Conservation (phyloP, 345 rosid species). For the Salix brachista region DNA sequence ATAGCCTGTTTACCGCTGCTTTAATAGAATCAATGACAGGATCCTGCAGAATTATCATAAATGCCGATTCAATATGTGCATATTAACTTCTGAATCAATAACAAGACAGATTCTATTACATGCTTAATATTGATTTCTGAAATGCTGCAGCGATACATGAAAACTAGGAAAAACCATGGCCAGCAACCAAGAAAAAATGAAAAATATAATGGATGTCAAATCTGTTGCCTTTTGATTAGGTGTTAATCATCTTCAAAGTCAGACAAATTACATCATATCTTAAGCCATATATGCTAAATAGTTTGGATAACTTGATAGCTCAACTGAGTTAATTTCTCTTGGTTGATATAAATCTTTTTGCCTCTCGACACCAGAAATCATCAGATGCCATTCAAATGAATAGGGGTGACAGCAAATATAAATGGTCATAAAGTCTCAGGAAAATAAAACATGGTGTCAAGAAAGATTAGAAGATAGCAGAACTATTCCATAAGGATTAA, state of each 20-base stretch:
- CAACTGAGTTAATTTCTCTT: background rate
- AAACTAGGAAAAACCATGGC: too few relatives aligned
- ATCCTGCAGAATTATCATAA: slow-evolving; percentile 45
- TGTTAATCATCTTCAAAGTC: background rate
- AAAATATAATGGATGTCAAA: background rate
- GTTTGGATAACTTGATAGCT: too few relatives aligned
- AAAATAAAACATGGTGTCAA: background rate
- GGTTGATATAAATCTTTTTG: background rate
- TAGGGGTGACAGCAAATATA: background rate
- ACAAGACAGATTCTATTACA: background rate
- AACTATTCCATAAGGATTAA: background rate
- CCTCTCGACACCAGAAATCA: background rate
- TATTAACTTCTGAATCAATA: background rate
- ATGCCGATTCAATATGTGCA: background rate
- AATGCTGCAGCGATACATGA: background rate
- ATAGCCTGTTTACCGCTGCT: slow-evolving; percentile 78
- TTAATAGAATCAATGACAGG: slow-evolving; percentile 69
- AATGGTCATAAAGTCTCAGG: background rate
- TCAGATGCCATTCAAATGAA: background rate
- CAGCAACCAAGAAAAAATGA: too few relatives aligned
- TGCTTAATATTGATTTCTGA: background rate
- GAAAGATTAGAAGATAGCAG: slow-evolving; percentile 9
- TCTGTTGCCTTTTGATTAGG: background rate
- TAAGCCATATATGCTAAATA: too few relatives aligned
- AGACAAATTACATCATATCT: too few relatives aligned